Percentiles rank a stretch among this genome's conserved stretches.
Evolutionary conservation across 305 asterid species (phyloP).

Genomic region (Rubia balearica): DNA sequence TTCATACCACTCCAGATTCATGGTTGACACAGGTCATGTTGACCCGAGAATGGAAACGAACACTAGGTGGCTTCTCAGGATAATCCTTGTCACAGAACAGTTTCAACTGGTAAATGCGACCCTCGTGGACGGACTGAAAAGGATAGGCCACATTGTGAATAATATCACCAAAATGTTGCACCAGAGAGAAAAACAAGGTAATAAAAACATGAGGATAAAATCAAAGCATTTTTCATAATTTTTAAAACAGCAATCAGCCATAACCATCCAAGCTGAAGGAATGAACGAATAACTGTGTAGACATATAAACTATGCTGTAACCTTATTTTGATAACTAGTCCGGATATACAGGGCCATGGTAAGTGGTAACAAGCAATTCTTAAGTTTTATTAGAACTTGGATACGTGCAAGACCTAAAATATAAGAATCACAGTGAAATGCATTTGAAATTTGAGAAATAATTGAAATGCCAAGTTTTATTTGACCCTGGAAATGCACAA

Average conservation of each 20-base stretch:
- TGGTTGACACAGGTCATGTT: slow-evolving; percentile 82
- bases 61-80: slow-evolving; percentile 88
- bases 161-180: neutral
- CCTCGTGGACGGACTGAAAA: slow-evolving; percentile 83
- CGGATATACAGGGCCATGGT: neutral
- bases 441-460: neutral
- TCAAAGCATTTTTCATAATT: neutral
- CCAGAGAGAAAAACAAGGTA: neutral
- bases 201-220: neutral
- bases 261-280: neutral
- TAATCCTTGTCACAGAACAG: slow-evolving; percentile 86
- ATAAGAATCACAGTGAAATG: neutral
- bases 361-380: neutral
- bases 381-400: neutral
- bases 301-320: neutral
- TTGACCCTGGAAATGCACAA: neutral
- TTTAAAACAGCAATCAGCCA: neutral
- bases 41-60: slow-evolving; percentile 78
- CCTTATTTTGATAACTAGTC: neutral
- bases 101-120: slow-evolving; percentile 82
- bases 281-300: neutral
- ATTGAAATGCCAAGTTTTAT: neutral
- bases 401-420: neutral
- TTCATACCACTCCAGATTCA: slow-evolving; percentile 67
- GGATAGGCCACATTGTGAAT: neutral